These are phyloP conservation scores for Clarkia xantiana DNA, from an alignment of 345 rosid genomes.

Conservation along the genomic window DNA sequence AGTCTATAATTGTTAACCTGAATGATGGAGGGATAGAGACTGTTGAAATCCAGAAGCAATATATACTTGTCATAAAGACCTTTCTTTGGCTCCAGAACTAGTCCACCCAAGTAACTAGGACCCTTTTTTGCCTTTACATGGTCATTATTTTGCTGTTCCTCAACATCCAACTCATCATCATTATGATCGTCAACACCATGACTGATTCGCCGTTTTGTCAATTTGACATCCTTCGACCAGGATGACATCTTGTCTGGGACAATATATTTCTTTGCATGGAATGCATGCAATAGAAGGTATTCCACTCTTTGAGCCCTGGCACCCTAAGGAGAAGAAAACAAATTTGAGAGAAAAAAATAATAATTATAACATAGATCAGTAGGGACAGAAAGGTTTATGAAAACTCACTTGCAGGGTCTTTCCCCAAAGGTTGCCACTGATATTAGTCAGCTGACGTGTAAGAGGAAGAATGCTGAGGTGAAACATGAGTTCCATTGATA, in stretches of 20 bases:
- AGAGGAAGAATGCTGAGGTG: slow-evolving; percentile 93
- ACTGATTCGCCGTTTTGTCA: slow-evolving; percentile 38
- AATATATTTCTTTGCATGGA: slow-evolving; percentile 75
- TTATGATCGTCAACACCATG: slow-evolving; percentile 30
- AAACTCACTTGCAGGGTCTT: slow-evolving; percentile 85
- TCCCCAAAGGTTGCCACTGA: slow-evolving; percentile 98
- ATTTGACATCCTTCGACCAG: slow-evolving; percentile 37
- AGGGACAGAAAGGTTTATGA: neutral
- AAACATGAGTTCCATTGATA: slow-evolving; percentile 98
- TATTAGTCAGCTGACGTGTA: slow-evolving; percentile 91
- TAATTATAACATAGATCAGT: neutral
- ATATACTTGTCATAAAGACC: slow-evolving; percentile 92
- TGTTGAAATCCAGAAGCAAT: slow-evolving; percentile 89
- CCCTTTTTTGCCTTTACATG: slow-evolving; percentile 59
- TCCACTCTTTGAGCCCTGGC: slow-evolving; percentile 97
- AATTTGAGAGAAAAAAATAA: neutral
- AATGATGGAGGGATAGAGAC: slow-evolving; percentile 97
- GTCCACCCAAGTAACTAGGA: slow-evolving; percentile 88
- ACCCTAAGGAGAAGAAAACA: slow-evolving; percentile 39
- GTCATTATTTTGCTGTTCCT: slow-evolving; percentile 27
- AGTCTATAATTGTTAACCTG: slow-evolving; percentile 44
- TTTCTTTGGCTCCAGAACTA: slow-evolving; percentile 93
- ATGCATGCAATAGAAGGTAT: slow-evolving; percentile 84
- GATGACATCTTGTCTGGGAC: slow-evolving; percentile 78
- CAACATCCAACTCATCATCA: slow-evolving; percentile 34